These are phyloP conservation scores for Skeletonema potamos DNA, from an alignment of 108 stramenopile species.

Conservation along the genomic window DNA sequence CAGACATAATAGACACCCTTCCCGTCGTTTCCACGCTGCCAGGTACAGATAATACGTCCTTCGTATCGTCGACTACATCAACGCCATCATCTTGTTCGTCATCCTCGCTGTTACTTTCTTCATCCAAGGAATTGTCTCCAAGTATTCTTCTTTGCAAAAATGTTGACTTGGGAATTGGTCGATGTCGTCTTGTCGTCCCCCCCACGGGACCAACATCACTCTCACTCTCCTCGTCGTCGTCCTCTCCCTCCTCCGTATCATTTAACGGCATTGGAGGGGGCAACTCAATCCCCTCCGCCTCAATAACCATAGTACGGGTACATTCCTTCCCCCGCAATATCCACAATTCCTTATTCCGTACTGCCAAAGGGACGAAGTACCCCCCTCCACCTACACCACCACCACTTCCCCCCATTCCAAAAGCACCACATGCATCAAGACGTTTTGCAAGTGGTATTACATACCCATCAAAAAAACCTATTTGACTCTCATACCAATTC, in stretches of 20 bases:
- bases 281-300: constrained; percentile 9
- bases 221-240: neutral
- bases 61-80: neutral
- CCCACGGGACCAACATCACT: neutral
- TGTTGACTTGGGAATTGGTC: neutral
- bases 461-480: constrained; percentile 20
- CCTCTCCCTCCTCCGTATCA: neutral
- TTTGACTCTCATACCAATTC: constrained; percentile 30
- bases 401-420: constrained; percentile 3
- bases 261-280: constrained; percentile 15
- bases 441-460: constrained; percentile 24
- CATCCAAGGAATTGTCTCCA: neutral
- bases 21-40: constrained; percentile 5
- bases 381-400: neutral
- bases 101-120: neutral
- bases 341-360: constrained; percentile 22
- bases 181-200: no score
- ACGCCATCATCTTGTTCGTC: neutral
- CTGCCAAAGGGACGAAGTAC: constrained; percentile 18
- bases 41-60: neutral
- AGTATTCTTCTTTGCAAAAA: neutral
- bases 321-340: constrained; percentile 16
- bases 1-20: neutral
- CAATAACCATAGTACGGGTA: constrained; percentile 12
- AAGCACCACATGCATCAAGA: constrained; percentile 24